These are phyloP conservation scores for Syzygium aromaticum DNA, from an alignment of 345 rosid species.

Conservation along the genomic window DNA sequence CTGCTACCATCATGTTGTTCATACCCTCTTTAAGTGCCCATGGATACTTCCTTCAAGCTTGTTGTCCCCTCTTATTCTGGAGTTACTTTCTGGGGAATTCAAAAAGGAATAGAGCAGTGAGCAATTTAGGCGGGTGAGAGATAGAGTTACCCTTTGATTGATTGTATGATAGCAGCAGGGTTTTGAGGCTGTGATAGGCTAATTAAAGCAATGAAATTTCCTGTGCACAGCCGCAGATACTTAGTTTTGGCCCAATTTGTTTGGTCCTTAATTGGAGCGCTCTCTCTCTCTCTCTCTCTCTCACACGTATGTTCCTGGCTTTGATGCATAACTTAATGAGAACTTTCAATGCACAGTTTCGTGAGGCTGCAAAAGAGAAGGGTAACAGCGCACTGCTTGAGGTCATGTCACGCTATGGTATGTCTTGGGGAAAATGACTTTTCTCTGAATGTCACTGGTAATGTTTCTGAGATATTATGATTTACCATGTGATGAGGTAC, in stretches of 20 bases:
- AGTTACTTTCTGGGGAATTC: neutral
- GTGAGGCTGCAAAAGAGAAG: slow-evolving; percentile 54
- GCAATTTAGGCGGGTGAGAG: neutral
- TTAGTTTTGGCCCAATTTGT: neutral
- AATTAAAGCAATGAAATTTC: neutral
- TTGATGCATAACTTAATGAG: neutral
- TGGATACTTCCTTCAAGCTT: neutral
- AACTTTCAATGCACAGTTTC: slow-evolving; percentile 33
- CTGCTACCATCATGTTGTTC: neutral
- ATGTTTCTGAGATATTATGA: neutral
- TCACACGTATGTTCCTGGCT: neutral
- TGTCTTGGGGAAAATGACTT: neutral
- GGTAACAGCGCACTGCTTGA: slow-evolving; percentile 62
- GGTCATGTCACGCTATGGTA: slow-evolving; percentile 86
- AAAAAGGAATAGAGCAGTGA: neutral
- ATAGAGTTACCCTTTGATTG: neutral
- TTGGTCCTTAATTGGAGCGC: neutral
- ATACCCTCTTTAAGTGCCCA: neutral
- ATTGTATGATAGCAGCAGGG: neutral
- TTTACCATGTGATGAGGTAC: neutral
- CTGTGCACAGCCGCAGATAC: neutral
- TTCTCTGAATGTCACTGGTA: neutral
- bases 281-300: neutral
- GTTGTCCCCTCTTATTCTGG: neutral
- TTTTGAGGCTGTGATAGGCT: neutral